Base-by-base conservation (phyloP, 495 filamentous ascomycete genomes). In the Ascobolus immersus region DNA sequence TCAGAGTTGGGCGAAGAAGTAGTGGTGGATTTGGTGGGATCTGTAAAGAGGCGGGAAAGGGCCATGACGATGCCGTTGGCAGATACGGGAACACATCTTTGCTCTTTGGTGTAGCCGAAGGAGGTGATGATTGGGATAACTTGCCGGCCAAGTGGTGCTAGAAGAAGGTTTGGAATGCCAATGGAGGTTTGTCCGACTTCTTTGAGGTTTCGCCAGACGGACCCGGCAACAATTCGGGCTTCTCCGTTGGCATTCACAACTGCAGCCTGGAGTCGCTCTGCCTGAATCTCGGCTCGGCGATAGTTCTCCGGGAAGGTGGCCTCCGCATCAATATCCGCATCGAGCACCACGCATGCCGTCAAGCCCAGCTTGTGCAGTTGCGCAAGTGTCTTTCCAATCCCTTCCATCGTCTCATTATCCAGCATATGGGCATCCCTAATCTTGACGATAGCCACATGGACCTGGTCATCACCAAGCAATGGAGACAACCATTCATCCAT, bases 381-480 rank as follows among this genome's bases (percentile, higher is more conserved):
- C 7, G 70, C 68, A 13, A 99, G 51, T 0, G 89, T 94, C 40
- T 68, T 69, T 0, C 72, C 79, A 32, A 93, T 65, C 0, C 80
- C 86, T 32, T 67, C 45, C 2, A 94, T 44, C 0, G 64, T 73
- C 5, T 54, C 50, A 34, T 81, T 65, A 44, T 72, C 61, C 32
- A 86, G 59, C 1, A 51, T 48, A 44, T 86, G 70, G 3, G 77
- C 73, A 17, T 61, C 62, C 24, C 72, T 66, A 28, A 94, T 60
- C 48, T 90, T 91, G 33, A 99, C 69, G 37, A 99, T 50, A 8
- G 86, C 81, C 21, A 90, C 55, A 51, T 93, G 80, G 15, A 82
- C 52, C 21, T 64, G 60, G 26, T 66, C 60, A 30, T 12, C 54
- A 40, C 24, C 39, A 39, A 17, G 49, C n/a, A n/a, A n/a, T n/a